Evolutionary conservation across 2,329 filamentous ascomycete genomes (phyloP).

Genomic region (Cladophialophora chaetospira): DNA sequence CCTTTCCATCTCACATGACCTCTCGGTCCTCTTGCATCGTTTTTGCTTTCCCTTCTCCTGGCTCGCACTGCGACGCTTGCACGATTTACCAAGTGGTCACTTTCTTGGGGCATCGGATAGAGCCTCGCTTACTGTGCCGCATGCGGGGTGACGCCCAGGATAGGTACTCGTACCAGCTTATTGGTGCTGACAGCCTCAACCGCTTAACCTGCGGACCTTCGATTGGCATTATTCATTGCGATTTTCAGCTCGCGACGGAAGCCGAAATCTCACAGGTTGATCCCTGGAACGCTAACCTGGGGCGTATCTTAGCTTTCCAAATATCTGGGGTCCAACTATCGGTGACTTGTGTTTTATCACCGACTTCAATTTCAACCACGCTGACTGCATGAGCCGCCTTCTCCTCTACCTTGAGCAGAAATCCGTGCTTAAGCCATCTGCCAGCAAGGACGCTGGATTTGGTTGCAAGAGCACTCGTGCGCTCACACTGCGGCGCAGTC

Average conservation of each 20-base stretch:
- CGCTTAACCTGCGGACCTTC: background rate
- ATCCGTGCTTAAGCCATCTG: too few relatives aligned
- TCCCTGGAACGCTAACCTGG: background rate
- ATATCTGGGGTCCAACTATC: background rate
- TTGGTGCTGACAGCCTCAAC: constrained; percentile 6
- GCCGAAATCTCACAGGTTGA: constrained; percentile 3
- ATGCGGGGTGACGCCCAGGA: background rate
- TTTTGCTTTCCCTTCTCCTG: background rate
- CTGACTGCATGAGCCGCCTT: background rate
- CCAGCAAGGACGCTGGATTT: too few relatives aligned
- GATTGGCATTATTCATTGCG: background rate
- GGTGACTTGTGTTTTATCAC: too few relatives aligned
- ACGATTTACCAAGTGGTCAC: background rate
- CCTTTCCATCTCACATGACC: background rate
- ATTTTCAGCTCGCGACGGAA: constrained; percentile 11
- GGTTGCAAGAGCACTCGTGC: too few relatives aligned
- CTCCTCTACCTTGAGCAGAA: too few relatives aligned
- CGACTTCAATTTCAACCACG: too few relatives aligned
- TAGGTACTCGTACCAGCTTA: background rate
- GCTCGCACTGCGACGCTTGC: background rate
- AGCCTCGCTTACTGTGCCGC: constrained; percentile 12
- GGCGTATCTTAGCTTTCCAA: constrained; percentile 3
- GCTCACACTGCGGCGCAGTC: too few relatives aligned
- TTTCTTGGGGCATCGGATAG: background rate
- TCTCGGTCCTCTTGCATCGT: background rate